Conservation (phyloP, 2,329 filamentous ascomycete genomes). For the Cladophialophora bantiana region DNA sequence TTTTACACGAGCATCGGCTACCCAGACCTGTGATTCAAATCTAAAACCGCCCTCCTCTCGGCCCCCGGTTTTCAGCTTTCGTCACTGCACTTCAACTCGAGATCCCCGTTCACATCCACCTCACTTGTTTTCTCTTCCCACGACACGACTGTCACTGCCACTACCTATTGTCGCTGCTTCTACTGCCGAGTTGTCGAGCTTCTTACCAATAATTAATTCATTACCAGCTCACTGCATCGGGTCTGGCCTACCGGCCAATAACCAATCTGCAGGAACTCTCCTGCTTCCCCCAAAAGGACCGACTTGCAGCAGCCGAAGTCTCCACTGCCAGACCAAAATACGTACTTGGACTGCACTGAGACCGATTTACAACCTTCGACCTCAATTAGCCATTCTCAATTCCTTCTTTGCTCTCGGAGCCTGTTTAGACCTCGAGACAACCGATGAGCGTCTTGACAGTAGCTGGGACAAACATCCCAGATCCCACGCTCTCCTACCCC, state of each 20-base stretch:
- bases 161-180: neutral
- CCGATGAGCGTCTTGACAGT: conserved; percentile 41
- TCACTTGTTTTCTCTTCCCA: neutral
- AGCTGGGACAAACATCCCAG: conserved; percentile 38
- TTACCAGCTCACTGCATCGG: conserved; percentile 6
- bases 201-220: neutral
- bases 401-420: conserved; percentile 1
- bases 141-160: neutral
- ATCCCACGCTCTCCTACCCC: conserved; percentile 34
- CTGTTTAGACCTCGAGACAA: neutral
- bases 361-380: conserved; percentile 12
- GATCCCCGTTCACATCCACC: neutral
- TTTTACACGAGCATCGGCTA: conserved; percentile 12
- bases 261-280: neutral
- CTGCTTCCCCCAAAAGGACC: neutral
- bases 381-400: conserved; percentile 4
- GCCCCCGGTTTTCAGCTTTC: conserved; percentile 1
- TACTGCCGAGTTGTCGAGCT: neutral
- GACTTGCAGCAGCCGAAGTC: conserved; percentile 8
- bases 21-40: conserved; percentile 20
- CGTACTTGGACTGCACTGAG: conserved; percentile 1
- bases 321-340: conserved; percentile 3
- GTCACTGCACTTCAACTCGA: conserved; percentile 5
- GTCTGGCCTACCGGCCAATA: conserved; percentile 9
- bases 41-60: conserved; percentile 7